Evolutionary conservation across 2,329 filamentous ascomycete genomes (phyloP), one percentile per base, ranked within the genome.

Genomic region (Corniculantispora saksenae): DNA sequence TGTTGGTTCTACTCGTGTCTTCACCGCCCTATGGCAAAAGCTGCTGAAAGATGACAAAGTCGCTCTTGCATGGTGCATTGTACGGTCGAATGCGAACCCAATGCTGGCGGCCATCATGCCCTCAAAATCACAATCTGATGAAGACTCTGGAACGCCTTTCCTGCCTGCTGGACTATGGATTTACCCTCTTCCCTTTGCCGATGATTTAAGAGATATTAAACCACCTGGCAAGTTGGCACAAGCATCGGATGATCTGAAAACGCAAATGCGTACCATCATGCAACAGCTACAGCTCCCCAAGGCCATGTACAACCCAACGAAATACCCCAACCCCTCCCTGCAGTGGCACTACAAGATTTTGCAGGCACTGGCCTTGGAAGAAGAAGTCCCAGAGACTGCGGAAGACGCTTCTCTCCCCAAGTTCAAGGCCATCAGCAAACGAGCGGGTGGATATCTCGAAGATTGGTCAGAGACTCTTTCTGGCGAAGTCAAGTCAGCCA

Each of bases 311-410:
- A 91, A 97, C 69, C 94, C 94, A 1, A 81, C 83, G 1, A 95
- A 91, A 72, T 98, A 97, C 72, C 92, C 95, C 0, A 99, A 99
- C 67, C 93, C 94, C 12, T 86, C 91, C 10, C 82, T 99, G 27
- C 95, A 99, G 78, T 99, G 94, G 94, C 95, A 98, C 79, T 99
- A 98, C 81, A 90, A 88, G 67, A 97, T 99, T 54, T 81, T 99
- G 0, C 95, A 99, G 78, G 91, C 92, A 8, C 84, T 97, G 65
- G 95, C 95, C 0, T 83, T 99, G 1, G 94, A 97, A 43, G 95
- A 99, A 74, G 94, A 97, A 69, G 80, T 97, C 1, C 94, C 94
- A 0, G 89, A 91, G 23, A 85, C 89, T 58, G 78, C 79, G 1
- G 82, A 86, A 17, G 95, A 99, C 73, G 89, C 91, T 69, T 98